Conservation (phyloP, 805 yeast species). For the Myxozyma sirexii region DNA sequence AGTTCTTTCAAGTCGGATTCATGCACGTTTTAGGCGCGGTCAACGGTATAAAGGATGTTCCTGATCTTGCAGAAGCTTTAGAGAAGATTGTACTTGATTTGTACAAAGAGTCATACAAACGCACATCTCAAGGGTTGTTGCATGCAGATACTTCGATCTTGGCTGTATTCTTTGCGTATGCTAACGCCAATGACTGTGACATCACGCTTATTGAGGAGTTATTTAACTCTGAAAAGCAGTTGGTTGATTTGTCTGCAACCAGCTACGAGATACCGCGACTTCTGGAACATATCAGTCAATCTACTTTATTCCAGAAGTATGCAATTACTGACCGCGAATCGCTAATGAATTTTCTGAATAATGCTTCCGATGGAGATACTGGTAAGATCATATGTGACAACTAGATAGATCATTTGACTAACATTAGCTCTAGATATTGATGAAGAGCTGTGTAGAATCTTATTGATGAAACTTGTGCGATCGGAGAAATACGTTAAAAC, state of each 20-base stretch:
- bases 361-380: constrained; percentile 2
- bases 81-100: constrained; percentile 45
- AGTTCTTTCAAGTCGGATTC: constrained; percentile 47
- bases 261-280: constrained; percentile 20
- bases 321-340: constrained; percentile 10
- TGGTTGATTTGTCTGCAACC: constrained; percentile 14
- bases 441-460: constrained; percentile 12
- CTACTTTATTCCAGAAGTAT: constrained; percentile 12
- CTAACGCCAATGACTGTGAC: constrained; percentile 10
- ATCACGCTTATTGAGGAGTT: constrained; percentile 19
- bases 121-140: constrained; percentile 52
- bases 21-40: constrained; percentile 38
- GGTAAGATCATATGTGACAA: constrained; percentile 6
- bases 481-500: constrained; percentile 20
- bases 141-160: constrained; percentile 52
- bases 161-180: constrained; percentile 41
- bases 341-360: constrained; percentile 9
- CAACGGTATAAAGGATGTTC: constrained; percentile 24
- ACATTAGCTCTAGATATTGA: constrained; percentile 14
- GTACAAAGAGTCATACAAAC: constrained; percentile 52
- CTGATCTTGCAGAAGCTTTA: constrained; percentile 35
- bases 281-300: constrained; percentile 7
- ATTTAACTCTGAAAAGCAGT: constrained; percentile 21
- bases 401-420: neutral
- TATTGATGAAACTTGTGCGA: constrained; percentile 26